These are phyloP conservation scores for Botrytis medusae DNA, from an alignment of 2,329 filamentous ascomycete genomes.

Conservation along the genomic window DNA sequence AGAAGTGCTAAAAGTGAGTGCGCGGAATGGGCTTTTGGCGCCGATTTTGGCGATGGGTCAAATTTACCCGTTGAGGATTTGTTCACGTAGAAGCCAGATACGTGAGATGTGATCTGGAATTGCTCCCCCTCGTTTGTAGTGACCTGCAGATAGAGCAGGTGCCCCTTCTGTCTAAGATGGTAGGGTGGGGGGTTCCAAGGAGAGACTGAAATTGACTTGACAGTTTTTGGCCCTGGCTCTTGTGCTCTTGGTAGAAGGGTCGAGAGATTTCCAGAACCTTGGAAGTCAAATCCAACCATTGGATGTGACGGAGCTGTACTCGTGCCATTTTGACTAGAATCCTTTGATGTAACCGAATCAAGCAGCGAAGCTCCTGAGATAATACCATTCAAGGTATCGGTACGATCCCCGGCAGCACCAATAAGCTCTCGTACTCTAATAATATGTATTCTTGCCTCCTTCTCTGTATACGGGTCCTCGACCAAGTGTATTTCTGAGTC, in stretches of 20 bases:
- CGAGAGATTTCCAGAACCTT: conserved; percentile 64
- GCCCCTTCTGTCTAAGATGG: conserved; percentile 84
- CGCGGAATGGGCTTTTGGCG: conserved; percentile 74
- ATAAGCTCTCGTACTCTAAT: conserved; percentile 90
- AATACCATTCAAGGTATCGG: conserved; percentile 83
- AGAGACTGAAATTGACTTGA: conserved; percentile 86
- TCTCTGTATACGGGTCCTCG: conserved; percentile 96
- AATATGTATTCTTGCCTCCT: conserved; percentile 93
- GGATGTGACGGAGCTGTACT: conserved; percentile 50
- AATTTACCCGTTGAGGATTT: conserved; percentile 95
- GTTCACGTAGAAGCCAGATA: conserved; percentile 96
- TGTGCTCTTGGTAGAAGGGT: conserved; percentile 68
- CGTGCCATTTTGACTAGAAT: conserved; percentile 41
- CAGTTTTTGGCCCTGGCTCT: conserved; percentile 76
- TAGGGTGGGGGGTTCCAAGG: conserved; percentile 96
- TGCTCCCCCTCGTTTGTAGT: conserved; percentile 95
- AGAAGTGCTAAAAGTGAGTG: conserved; percentile 87
- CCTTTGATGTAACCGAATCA: conserved; percentile 61
- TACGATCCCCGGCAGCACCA: conserved; percentile 84
- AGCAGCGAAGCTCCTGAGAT: conserved; percentile 83
- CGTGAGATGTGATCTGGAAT: conserved; percentile 87
- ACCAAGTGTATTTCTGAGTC: conserved; percentile 80
- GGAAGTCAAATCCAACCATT: conserved; percentile 75
- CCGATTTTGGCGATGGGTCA: conserved; percentile 77
- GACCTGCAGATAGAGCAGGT: conserved; percentile 84